Base-by-base conservation (phyloP, 139 green algal genomes). In the Microglena sp. region DNA sequence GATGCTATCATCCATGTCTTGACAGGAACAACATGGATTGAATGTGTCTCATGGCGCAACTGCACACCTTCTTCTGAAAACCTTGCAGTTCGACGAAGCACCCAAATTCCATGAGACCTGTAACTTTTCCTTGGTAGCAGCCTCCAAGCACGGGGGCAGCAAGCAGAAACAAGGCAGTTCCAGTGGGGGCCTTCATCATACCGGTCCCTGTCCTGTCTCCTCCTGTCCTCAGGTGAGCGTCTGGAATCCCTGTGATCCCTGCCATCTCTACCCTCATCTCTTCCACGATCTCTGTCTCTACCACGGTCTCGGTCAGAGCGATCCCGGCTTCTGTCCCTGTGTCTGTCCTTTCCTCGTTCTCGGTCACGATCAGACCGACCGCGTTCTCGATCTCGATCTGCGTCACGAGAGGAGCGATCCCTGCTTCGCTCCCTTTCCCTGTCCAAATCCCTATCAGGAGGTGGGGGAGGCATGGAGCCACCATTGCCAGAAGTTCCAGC, bases 41-140 rank as follows among this genome's bases (percentile, higher is more conserved):
- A n/a, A n/a, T n/a, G n/a, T n/a, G n/a, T n/a, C n/a, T n/a, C n/a
- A n/a, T n/a, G n/a, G n/a, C n/a, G n/a, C n/a, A n/a, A n/a, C n/a
- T 58, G 46, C 35, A 2, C 60, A 68, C 67, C 66, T 77, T 84
- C 4, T 61, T 45, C 4, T 66, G 50, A 54, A 94, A 83, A 44
- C 84, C 83, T 21, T 83, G 50, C 54, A 99, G 78, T 79, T 96
- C 86, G 60, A 97, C 90, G 72, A 99, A 99, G 76, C 79, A 91
- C 6, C 93, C 93, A 80, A 96, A 96, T 67, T 97, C 91, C 88
- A 97, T 92, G 32, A 95, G 80, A 50, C 80, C 80, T 21, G 73
- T 85, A n/a, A 87, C 73, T 2, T 66, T 77, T 27, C 84, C 86
- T 22, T 71, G 66, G 73, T 94, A 97, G 53, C 95, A 75, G 1